phyloP scores from a whole-genome alignment of 2,329 filamentous ascomycete genomes.

The Fusarium xyrophilum region DNA sequence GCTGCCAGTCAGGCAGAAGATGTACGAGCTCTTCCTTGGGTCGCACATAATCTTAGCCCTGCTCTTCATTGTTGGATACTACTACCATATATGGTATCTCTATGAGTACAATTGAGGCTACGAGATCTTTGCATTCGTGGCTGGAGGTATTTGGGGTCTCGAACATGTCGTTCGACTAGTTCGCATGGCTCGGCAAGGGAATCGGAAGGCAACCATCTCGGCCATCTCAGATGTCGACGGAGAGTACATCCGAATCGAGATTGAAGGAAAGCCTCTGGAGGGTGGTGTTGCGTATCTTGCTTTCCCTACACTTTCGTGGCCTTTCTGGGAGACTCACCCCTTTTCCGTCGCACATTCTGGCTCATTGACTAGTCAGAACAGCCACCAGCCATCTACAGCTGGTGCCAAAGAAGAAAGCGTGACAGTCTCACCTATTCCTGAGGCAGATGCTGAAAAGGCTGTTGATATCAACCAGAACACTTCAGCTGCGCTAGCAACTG shows the following conservation, averaged over 20 bases:
- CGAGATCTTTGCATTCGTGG: slow-evolving; percentile 48
- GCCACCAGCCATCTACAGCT: not conserved
- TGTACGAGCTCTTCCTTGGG: slow-evolving; percentile 47
- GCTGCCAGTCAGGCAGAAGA: slow-evolving; percentile 40
- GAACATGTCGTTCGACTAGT: slow-evolving; percentile 42
- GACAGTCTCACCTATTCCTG: slow-evolving; percentile 14
- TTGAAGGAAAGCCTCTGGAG: slow-evolving; percentile 34
- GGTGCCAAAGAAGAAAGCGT: not conserved
- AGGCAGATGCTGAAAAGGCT: not conserved
- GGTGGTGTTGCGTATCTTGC: slow-evolving; percentile 47
- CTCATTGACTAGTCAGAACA: not conserved
- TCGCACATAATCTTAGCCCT: slow-evolving; percentile 44
- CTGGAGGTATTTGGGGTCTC: slow-evolving; percentile 37
- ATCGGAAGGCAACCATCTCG: slow-evolving; percentile 35
- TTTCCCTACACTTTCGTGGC: slow-evolving; percentile 47
- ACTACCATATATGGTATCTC: slow-evolving; percentile 48
- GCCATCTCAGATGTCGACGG: slow-evolving; percentile 37
- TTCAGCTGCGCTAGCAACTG: not conserved
- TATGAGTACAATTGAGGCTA: slow-evolving; percentile 48
- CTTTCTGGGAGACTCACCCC: slow-evolving; percentile 49
- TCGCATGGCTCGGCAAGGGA: slow-evolving; percentile 37
- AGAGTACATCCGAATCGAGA: slow-evolving; percentile 45
- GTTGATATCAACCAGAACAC: not conserved
- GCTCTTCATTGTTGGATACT: slow-evolving; percentile 46
- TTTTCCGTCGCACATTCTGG: slow-evolving; percentile 41